phyloP scores from a whole-genome alignment of 257 asterid species.

The Verbena officinalis region DNA sequence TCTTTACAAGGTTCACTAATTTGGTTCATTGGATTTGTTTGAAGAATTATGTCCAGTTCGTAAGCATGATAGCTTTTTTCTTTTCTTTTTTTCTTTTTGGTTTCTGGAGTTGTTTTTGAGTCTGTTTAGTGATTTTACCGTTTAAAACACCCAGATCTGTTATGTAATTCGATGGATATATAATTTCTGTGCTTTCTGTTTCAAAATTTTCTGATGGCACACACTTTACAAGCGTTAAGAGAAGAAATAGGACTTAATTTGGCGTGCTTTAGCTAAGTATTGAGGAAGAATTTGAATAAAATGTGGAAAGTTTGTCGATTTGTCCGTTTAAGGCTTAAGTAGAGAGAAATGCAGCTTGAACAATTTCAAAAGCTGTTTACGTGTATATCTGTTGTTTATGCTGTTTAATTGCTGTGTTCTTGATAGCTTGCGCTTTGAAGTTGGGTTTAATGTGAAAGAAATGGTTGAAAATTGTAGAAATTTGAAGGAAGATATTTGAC shows the following conservation, averaged over 20 bases:
- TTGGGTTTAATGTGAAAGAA: not conserved
- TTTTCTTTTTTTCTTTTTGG: not conserved
- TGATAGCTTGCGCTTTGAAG: not conserved
- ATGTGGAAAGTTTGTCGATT: not conserved
- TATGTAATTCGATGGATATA: not conserved
- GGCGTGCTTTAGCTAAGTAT: not conserved
- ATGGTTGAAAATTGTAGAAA: not conserved
- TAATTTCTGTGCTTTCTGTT: not conserved
- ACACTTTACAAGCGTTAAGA: no score
- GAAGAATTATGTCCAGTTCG: not conserved
- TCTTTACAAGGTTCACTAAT: not conserved
- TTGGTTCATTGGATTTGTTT: constrained; percentile 3
- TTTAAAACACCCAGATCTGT: constrained; percentile 11
- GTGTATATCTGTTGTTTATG: constrained; percentile 1
- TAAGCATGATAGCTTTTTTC: not conserved
- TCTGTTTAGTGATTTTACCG: not conserved
- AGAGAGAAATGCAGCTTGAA: not conserved
- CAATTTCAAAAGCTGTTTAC: not conserved
- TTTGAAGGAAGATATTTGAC: constrained; percentile 5
- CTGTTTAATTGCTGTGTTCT: not conserved
- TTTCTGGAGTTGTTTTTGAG: not conserved
- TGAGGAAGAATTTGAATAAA: not conserved
- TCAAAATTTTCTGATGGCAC: not conserved
- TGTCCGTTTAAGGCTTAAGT: not conserved
- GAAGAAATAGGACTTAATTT: not conserved